Percentiles rank a stretch among this genome's conserved stretches.
Evolutionary conservation across 306 rosid genomes (phyloP).

Genomic region (Lupinus albus): DNA sequence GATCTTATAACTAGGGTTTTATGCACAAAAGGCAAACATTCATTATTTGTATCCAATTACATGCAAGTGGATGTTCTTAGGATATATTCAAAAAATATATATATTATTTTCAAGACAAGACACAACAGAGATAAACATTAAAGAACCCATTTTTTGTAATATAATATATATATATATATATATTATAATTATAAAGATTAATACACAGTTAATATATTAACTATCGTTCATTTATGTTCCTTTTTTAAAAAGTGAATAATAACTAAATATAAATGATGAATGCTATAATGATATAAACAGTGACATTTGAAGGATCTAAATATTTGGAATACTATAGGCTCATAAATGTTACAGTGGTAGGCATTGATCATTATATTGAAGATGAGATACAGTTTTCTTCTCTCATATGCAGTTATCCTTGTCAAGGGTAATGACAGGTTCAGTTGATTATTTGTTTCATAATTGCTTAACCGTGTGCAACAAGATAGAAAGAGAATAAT

Average conservation of each 20-base stretch:
- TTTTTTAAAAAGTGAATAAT: no score
- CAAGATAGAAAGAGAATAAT: conserved; percentile 8
- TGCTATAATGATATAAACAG: no score
- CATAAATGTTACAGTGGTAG: not conserved
- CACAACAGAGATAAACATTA: no score
- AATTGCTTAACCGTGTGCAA: conserved; percentile 41
- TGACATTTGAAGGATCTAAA: no score
- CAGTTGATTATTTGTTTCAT: conserved; percentile 23
- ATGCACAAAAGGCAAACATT: not conserved
- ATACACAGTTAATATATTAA: no score
- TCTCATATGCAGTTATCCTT: conserved; percentile 20
- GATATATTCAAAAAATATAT: no score
- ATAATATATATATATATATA: no score
- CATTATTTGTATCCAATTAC: not conserved
- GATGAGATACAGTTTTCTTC: not conserved
- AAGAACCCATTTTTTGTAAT: no score
- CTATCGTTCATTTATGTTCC: no score
- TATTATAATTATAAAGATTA: no score
- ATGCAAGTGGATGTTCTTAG: not conserved
- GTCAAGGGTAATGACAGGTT: not conserved
- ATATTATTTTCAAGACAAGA: no score
- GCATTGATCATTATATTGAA: not conserved
- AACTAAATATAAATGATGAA: no score
- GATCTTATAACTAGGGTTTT: not conserved
- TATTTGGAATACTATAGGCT: not conserved